These are phyloP conservation scores for Aspergillus fructus DNA, from an alignment of 2,329 filamentous ascomycete genomes.

Conservation along the genomic window DNA sequence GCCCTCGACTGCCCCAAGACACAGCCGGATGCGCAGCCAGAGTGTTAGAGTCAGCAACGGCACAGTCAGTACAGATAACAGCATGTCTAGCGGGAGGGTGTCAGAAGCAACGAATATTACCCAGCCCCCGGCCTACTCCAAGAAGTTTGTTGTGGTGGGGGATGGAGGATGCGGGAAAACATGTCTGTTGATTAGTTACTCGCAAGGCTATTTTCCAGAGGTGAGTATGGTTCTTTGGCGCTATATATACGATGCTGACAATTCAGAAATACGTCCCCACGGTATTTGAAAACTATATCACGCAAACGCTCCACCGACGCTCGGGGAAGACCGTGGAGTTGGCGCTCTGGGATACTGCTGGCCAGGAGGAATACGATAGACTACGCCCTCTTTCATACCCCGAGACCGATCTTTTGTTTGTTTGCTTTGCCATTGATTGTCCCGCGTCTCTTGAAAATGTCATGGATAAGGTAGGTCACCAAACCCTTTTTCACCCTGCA, in stretches of 20 bases:
- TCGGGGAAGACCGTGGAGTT: constrained; percentile 95
- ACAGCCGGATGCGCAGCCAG: constrained; percentile 52
- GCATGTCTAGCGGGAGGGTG: constrained; percentile 68
- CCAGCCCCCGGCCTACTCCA: constrained; percentile 88
- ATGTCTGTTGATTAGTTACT: constrained; percentile 96
- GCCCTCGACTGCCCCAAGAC: constrained; percentile 41
- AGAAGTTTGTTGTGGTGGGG: constrained; percentile 98
- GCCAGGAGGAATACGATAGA: constrained; percentile 97
- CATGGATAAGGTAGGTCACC: constrained; percentile 79
- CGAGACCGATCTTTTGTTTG: constrained; percentile 95
- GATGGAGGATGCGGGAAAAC: constrained; percentile 99
- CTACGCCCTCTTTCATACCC: constrained; percentile 94
- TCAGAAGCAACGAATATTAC: constrained; percentile 82
- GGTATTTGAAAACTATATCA: constrained; percentile 99
- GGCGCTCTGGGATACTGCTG: constrained; percentile 96
- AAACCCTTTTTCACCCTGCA: constrained; percentile 4
- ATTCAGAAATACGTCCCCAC: constrained; percentile 97
- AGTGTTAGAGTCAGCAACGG: constrained; percentile 77
- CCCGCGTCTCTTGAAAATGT: constrained; percentile 98
- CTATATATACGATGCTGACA: constrained; percentile 2
- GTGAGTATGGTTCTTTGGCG: constrained; percentile 50
- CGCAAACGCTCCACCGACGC: constrained; percentile 82
- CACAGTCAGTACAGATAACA: constrained; percentile 82
- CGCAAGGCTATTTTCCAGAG: constrained; percentile 98
- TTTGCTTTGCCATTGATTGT: constrained; percentile 99